Evolutionary conservation across 2,329 filamentous ascomycete genomes (phyloP), one percentile per base, ranked within the genome.

Genomic region (Diaporthe citri): DNA sequence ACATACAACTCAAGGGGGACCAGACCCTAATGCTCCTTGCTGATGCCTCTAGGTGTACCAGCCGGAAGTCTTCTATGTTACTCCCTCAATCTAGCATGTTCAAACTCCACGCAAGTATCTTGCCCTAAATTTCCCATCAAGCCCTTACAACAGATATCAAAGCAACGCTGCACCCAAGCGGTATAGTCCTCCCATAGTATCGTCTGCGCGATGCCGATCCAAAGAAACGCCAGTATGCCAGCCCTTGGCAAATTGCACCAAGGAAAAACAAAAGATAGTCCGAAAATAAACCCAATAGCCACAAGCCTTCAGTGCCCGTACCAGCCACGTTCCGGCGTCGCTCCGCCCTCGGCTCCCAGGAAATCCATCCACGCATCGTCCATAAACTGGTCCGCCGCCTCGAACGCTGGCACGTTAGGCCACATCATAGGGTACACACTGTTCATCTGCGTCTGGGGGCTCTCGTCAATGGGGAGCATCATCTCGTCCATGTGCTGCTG

Each of bases 391-490:
- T 85, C 82, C 7, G 80, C 82, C 15, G 81, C 82, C 75, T 85
- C 83, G 46, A 84, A 76, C 0, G 82, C 80, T 39, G 82, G 81
- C 15, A 83, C 80, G 57, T 85, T 86, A 4, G 85, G 86, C 85
- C 86, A 87, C 85, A 87, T 86, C 85, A 87, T 85, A 25, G 81
- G 80, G 67, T 86, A 84, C 1, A 86, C 82, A 31, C 80, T 83
- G 52, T 85, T 84, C 25, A 87, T 83, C 76, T 86, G 85, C 1
- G 84, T 86, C 77, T 86, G 83, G 0, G 85, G 82, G 48, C 81
- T 84, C 72, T 86, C 82, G 15, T 83, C 82, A 7, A 82, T 81
- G 0, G 83, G 80, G 13, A 76, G 69, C 73, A 76, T 76, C 75
- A 76, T 76, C 69, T 76, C 75, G 25, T 76, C 75, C 75, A 76